phyloP scores from a whole-genome alignment of 1,139 yeast genomes.

The Candida pseudocylindracea region DNA sequence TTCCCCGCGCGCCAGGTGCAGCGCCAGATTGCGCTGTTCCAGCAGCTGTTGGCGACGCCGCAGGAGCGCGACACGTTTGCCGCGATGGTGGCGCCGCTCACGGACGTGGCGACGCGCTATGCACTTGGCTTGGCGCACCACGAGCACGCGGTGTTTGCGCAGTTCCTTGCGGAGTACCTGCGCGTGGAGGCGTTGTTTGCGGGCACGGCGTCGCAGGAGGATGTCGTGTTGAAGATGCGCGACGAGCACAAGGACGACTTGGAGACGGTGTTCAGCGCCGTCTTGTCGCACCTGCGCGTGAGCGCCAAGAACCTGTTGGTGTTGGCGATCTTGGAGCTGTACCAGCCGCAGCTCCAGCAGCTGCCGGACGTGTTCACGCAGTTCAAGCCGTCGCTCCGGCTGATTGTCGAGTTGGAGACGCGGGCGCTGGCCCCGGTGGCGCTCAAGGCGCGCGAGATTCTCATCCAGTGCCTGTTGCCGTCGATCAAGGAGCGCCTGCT shows the following conservation, averaged over 20 bases:
- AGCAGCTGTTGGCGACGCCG: conserved; percentile 9
- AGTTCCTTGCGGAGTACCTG: conserved; percentile 48
- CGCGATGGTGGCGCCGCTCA: conserved; percentile 49
- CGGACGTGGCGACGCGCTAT: conserved; percentile 48
- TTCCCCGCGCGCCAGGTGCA: conserved; percentile 82
- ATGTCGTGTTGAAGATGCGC: conserved; percentile 64
- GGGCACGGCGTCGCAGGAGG: conserved; percentile 60
- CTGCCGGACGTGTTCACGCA: conserved; percentile 46
- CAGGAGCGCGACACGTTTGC: conserved; percentile 21
- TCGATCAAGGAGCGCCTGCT: conserved; percentile 91
- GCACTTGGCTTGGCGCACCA: conserved; percentile 61
- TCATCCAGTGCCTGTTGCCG: conserved; percentile 91
- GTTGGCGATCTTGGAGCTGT: conserved; percentile 62
- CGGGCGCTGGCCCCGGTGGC: conserved; percentile 87
- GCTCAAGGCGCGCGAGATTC: conserved; percentile 87
- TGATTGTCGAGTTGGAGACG: conserved; percentile 69
- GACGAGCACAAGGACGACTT: conserved; percentile 71
- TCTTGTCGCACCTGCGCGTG: conserved; percentile 80
- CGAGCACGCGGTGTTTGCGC: conserved; percentile 56
- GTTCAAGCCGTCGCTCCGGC: conserved; percentile 50
- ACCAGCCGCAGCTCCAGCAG: conserved; percentile 54
- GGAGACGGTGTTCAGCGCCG: conserved; percentile 45
- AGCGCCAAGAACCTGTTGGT: conserved; percentile 83
- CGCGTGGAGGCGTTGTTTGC: conserved; percentile 59
- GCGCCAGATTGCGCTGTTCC: conserved; percentile 30